Evolutionary conservation across 1,284 basidiomycete species (phyloP), one percentile per base, ranked within the genome.

Genomic region (Pseudozyma flocculosa): DNA sequence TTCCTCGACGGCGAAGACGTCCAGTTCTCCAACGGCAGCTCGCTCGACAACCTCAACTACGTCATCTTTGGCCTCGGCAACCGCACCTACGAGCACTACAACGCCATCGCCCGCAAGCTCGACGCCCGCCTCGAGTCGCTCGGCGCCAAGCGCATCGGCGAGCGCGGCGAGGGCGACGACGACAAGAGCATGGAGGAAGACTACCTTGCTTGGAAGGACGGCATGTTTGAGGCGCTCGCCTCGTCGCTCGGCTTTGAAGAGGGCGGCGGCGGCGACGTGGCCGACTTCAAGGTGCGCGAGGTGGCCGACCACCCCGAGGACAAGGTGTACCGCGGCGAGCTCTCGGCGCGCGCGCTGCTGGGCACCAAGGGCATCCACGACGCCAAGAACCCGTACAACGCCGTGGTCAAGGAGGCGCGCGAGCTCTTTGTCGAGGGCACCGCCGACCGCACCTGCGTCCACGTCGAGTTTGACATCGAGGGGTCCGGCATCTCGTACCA

Each of bases 111-210:
- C 13, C 85, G 87, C 51, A 86, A 87, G 67, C 83, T 94, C 55
- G 93, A 98, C 76, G 76, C 82, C 5, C 81, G 85, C 40, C 82
- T 98, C 52, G 78, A 83, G 10, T 85, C 86, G 69, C 87, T 94
- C 81, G 93, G 92, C 30, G 95, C 86, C 26, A 80, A 84, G 55
- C 86, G 92, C 57, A 89, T 98, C 47, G 93, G 93, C 46, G 87
- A 89, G 78, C 84, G 88, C 39, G 95, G 94, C 18, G 92, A 97
- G 80, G 94, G 94, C 68, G 94, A 98, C 76, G 94, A 98, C 78
- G 94, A 98, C 80, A 95, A 95, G 83, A 92, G 89, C 76, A 94
- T 98, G 90, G 94, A 98, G 80, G 95, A 98, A 81, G 94, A 98
- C 80, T 98, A 97, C 79, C 84, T 98, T n/a, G 92, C 90, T 64